phyloP scores from a whole-genome alignment of 2,329 filamentous ascomycete species.

The Coleophoma cylindrospora region DNA sequence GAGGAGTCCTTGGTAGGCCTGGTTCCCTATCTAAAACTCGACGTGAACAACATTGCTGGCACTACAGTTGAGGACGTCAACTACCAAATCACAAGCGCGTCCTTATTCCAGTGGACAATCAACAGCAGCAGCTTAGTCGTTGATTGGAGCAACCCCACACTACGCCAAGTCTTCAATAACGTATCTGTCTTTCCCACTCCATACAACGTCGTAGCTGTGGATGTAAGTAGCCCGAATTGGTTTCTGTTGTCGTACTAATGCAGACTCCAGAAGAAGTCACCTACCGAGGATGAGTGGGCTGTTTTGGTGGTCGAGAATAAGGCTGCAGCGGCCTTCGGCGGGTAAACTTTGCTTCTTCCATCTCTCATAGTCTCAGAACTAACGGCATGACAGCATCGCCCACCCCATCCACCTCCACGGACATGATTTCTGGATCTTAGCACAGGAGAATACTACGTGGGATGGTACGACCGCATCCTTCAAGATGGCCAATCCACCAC shows the following conservation, averaged over 20 bases:
- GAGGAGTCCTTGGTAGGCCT: not conserved
- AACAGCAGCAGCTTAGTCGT: conserved; percentile 38
- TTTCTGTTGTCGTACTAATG: not conserved
- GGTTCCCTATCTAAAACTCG: not conserved
- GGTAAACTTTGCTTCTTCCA: not conserved
- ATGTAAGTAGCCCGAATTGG: not conserved
- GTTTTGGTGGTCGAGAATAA: too few relatives aligned
- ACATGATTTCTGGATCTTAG: conserved; percentile 40
- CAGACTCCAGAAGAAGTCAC: not conserved
- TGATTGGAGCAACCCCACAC: not conserved
- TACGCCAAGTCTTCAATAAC: conserved; percentile 23
- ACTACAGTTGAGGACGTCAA: too few relatives aligned
- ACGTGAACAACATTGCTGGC: not conserved
- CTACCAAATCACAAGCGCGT: too few relatives aligned
- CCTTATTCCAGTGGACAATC: conserved; percentile 39
- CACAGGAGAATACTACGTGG: conserved; percentile 12
- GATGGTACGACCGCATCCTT: not conserved
- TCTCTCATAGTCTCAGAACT: not conserved
- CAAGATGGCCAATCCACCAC: conserved; percentile 34
- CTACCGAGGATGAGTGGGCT: not conserved
- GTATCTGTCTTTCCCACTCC: conserved; percentile 22
- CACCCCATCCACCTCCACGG: conserved; percentile 37
- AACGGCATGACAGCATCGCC: not conserved
- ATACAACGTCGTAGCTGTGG: conserved; percentile 17
- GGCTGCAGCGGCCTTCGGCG: too few relatives aligned